Evolutionary conservation across 1,284 basidiomycete genomes (phyloP), one percentile per base, ranked within the genome.

Genomic region (Cutaneotrichosporon daszewskae): DNA sequence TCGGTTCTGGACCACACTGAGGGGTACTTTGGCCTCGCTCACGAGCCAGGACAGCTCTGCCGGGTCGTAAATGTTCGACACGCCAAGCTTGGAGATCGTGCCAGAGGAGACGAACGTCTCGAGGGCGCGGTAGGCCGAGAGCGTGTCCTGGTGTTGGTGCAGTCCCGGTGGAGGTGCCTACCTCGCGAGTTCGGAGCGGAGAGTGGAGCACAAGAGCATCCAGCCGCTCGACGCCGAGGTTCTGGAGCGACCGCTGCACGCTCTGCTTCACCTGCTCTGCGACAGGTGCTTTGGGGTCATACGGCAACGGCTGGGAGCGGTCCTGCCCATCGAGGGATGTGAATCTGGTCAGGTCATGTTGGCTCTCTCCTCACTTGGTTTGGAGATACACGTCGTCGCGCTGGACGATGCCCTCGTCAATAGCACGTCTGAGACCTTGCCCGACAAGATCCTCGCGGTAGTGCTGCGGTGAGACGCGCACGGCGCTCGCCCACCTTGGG

Each of bases 161-260:
- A 14, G 19, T 13, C 29, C 5, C 20, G 29, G 7, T 20, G 16
- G 14, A 23, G 4, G 12, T 16, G 43, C 56, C 22, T 14, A 63
- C 66, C 32, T 76, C 68, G 11, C 76, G 62, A 0, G 79, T 82
- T 2, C 68, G 73, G 32, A 87, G 65, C 2, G 85, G 85, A 1
- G 82, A 83, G 59, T 90, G 87, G 5, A 90, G 76, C 40, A 88
- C 71, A 49, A 85, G 81, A 46, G 79, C 78, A 59, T 88, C 86
- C 45, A 88, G 67, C 57, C 83, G 84, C 4, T 77, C 75, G 2
- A 84, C 82, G 25, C 74, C 75, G 5, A 88, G 75, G 55, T 87
- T 83, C 39, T 65, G 61, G 39, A 88, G 73, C 7, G 84, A 87
- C 18, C 62, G 76, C 17, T 72, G 66, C 43, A 86, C 77, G n/a